phyloP scores from a whole-genome alignment of 2,329 filamentous ascomycete species.

The Talaromyces piceae region DNA sequence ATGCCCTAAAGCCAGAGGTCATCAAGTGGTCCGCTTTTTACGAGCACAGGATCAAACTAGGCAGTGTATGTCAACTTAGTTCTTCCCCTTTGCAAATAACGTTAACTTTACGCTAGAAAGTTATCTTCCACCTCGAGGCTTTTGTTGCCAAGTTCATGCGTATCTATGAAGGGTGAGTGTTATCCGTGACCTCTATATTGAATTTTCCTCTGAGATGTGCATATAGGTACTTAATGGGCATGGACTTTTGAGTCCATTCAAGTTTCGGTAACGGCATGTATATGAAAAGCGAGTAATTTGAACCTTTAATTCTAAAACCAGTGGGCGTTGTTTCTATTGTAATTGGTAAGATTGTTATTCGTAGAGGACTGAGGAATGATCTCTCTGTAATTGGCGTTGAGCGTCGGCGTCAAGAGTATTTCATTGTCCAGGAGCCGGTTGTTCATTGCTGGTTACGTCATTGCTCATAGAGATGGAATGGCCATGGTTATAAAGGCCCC shows the following conservation, averaged over 20 bases:
- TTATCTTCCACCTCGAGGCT: slow-evolving; percentile 95
- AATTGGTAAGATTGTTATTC: too few relatives aligned
- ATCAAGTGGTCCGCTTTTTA: slow-evolving; percentile 97
- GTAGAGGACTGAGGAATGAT: background rate
- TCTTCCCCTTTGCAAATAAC: slow-evolving; percentile 2
- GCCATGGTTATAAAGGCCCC: background rate
- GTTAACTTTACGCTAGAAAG: slow-evolving; percentile 51
- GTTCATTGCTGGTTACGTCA: slow-evolving; percentile 8
- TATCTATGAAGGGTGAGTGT: slow-evolving; percentile 73
- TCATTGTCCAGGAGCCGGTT: background rate
- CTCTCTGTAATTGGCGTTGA: too few relatives aligned
- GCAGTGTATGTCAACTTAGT: slow-evolving; percentile 45
- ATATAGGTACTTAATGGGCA: slow-evolving; percentile 57
- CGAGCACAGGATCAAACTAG: slow-evolving; percentile 86
- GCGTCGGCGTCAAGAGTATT: too few relatives aligned
- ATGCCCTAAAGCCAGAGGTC: slow-evolving; percentile 81
- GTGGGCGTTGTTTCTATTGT: background rate
- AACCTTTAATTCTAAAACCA: background rate
- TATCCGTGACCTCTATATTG: slow-evolving; percentile 8
- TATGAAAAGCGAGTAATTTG: background rate
- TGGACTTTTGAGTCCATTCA: slow-evolving; percentile 52
- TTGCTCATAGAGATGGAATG: background rate
- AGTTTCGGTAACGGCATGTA: background rate
- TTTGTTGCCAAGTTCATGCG: slow-evolving; percentile 99
- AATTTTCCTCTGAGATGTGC: slow-evolving; percentile 24